Evolutionary conservation across 2,329 filamentous ascomycete genomes (phyloP).

Genomic region (Coleophoma cylindrospora): DNA sequence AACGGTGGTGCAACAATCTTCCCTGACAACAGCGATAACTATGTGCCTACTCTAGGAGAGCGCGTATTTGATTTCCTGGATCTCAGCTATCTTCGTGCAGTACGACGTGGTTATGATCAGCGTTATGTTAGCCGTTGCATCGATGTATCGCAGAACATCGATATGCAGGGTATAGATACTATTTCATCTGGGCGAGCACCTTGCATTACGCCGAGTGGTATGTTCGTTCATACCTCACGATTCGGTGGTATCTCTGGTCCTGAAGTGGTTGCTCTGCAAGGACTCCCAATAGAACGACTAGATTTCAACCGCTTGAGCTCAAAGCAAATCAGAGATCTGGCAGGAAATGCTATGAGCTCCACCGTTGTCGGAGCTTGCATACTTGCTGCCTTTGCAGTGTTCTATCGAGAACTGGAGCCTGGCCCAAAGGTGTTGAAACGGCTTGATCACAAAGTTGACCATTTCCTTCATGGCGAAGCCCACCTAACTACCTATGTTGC

Average conservation of each 20-base stretch:
- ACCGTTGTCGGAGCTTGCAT: conserved; percentile 65
- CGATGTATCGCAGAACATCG: conserved; percentile 70
- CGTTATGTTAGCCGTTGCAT: conserved; percentile 50
- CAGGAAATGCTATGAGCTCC: conserved; percentile 75
- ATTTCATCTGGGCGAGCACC: conserved; percentile 51
- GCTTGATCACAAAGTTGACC: background rate
- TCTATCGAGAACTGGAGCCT: conserved; percentile 5
- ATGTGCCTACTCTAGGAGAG: conserved; percentile 45
- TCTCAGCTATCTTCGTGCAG: conserved; percentile 48
- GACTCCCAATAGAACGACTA: conserved; percentile 58
- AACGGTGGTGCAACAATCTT: conserved; percentile 45
- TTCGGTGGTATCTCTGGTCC: conserved; percentile 56
- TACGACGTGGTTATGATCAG: conserved; percentile 44
- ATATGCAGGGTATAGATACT: conserved; percentile 43
- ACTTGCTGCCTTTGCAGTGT: conserved; percentile 48
- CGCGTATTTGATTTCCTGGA: conserved; percentile 65
- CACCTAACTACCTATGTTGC: no score
- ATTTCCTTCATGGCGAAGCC: background rate
- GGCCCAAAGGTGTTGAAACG: background rate
- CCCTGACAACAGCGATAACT: conserved; percentile 49
- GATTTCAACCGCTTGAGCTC: conserved; percentile 56
- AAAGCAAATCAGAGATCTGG: conserved; percentile 59
- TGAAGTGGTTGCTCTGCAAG: conserved; percentile 63
- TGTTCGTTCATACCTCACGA: conserved; percentile 54
- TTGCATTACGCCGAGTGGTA: conserved; percentile 64